Conservation (phyloP, 2,329 filamentous ascomycete genomes). For the Didymella sp. region DNA sequence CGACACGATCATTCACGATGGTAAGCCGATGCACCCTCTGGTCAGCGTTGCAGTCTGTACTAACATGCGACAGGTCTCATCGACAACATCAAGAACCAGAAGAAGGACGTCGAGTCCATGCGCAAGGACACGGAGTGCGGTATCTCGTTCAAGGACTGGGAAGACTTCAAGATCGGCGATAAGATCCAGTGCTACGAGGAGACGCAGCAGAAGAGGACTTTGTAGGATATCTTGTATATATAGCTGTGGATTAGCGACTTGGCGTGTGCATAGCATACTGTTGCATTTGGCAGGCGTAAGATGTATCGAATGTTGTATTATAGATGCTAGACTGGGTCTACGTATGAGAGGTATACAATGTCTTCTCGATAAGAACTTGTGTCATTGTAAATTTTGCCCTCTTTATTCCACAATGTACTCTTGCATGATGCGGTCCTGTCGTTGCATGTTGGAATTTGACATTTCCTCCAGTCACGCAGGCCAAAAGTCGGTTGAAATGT, state of each 20-base stretch:
- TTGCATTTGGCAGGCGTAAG: no score
- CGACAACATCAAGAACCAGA: conserved; percentile 84
- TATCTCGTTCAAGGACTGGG: conserved; percentile 81
- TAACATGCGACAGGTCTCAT: conserved; percentile 68
- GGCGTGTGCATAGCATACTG: not conserved
- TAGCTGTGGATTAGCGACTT: not conserved
- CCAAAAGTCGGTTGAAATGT: no score
- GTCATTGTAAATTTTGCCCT: no score
- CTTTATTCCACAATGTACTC: no score
- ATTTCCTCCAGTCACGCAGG: no score
- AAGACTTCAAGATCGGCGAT: conserved; percentile 80
- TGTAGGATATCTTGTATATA: conserved; percentile 42
- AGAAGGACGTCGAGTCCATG: conserved; percentile 90
- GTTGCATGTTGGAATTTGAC: no score
- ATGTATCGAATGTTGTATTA: not conserved
- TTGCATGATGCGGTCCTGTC: no score
- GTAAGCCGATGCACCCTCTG: conserved; percentile 61
- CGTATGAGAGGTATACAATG: not conserved
- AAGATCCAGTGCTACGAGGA: conserved; percentile 88
- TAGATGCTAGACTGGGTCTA: not conserved
- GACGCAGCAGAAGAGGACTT: conserved; percentile 70
- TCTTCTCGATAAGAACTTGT: no score
- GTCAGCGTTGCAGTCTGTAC: not conserved
- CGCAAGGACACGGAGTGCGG: conserved; percentile 94
- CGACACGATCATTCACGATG: conserved; percentile 77